Conservation (phyloP, 2,329 filamentous ascomycete species). For the Pyrenochaeta sp. region DNA sequence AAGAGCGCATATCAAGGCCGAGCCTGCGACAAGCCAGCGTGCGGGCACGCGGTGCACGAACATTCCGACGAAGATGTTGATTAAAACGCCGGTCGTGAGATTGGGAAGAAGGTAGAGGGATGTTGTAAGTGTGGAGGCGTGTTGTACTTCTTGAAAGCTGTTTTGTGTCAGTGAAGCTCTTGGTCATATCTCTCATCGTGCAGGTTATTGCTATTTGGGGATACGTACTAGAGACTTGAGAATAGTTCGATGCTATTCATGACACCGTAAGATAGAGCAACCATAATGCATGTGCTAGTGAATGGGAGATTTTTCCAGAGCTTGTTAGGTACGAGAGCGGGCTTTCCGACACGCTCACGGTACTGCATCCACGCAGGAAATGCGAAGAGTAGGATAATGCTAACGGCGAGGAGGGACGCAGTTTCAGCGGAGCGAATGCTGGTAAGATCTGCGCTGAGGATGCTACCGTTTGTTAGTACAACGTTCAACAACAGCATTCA, state of each 20-base stretch:
- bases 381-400: constrained; percentile 32
- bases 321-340: constrained; percentile 38
- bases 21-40: constrained; percentile 52
- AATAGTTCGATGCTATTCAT: constrained; percentile 51
- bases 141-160: constrained; percentile 53
- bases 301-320: constrained; percentile 67
- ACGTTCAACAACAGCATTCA: background rate
- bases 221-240: constrained; percentile 50
- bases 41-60: constrained; percentile 56
- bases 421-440: constrained; percentile 33
- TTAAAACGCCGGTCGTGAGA: constrained; percentile 47
- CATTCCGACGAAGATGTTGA: constrained; percentile 57
- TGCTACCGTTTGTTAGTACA: constrained; percentile 20
- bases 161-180: background rate
- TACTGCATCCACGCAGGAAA: constrained; percentile 46
- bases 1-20: constrained; percentile 53
- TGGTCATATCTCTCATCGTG: background rate
- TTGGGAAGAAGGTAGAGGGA: constrained; percentile 56
- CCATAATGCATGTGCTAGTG: constrained; percentile 61
- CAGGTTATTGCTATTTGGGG: background rate
- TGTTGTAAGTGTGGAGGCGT: constrained; percentile 40
- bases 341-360: constrained; percentile 22
- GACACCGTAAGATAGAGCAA: constrained; percentile 48
- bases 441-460: constrained; percentile 34
- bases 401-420: constrained; percentile 31